Base-by-base conservation (phyloP, 2,329 filamentous ascomycete species). In the Gliomastix tumulicola region DNA sequence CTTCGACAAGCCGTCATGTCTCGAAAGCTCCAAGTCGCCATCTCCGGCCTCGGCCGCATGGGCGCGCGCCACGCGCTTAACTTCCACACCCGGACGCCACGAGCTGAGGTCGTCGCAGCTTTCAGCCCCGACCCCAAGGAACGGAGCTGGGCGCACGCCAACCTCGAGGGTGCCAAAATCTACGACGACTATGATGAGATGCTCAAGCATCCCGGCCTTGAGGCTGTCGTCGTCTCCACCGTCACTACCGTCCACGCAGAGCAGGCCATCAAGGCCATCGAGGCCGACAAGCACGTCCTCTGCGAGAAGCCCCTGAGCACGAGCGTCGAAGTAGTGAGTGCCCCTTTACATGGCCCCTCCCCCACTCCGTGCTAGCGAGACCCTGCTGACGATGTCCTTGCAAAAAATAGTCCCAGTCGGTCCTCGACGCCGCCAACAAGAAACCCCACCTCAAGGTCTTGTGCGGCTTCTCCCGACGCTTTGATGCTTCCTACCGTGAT, bases 401-500 rank as follows among this genome's bases (percentile, higher is more conserved):
- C 25, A n/a, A 6, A 7, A 13, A 6, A 6, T 16, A 79, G 74
- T 77, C 71, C 35, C 69, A 79, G 61, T 60, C 67, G 16, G 77
- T 84, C 28, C 63, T 82, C 41, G 66, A 73, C 33, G 73, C 73
- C 7, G 73, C 76, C 19, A 56, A 59, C 39, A 62, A 63, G 41
- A 69, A 73, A 40, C 77, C 79, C 3, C 53, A 79, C 35, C 67
- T 80, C 19, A 84, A 83, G 55, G 76, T 84, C 39, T 74, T 84
- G 65, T 57, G 54, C 30, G 55, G 55, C 27, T 58, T 58, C 47
- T 57, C 55, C 4, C 55, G 55, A 21, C 52, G 55, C 35, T 84
- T 84, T 62, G 81, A 84, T 47, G 61, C 67, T 31, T 80, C 75
- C 13, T 84, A 84, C 65, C 68, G 76, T 34, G 68, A 79, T 34